These are phyloP conservation scores for Babesia divergens DNA, from an alignment of 169 alveolate genomes.

Conservation along the genomic window DNA sequence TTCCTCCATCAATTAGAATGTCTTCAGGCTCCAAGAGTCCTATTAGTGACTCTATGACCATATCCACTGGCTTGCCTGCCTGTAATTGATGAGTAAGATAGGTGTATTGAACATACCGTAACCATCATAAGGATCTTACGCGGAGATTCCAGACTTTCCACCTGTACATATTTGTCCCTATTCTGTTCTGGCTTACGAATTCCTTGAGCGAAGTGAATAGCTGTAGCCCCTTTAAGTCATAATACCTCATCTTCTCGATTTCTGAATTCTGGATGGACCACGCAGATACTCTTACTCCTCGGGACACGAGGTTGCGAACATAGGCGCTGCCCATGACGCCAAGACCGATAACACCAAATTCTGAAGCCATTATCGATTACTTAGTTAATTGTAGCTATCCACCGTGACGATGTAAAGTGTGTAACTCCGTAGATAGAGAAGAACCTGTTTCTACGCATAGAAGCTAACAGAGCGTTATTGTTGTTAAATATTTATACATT, in stretches of 20 bases:
- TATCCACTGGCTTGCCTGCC: conserved; percentile 64
- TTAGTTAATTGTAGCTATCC: too few relatives aligned
- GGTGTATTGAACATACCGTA: conserved; percentile 48
- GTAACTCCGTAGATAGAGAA: too few relatives aligned
- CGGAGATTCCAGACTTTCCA: conserved; percentile 67
- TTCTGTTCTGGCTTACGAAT: conserved; percentile 44
- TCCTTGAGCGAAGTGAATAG: conserved; percentile 39
- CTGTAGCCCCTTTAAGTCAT: background rate
- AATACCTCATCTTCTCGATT: conserved; percentile 15
- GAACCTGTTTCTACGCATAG: too few relatives aligned
- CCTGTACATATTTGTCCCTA: conserved; percentile 17
- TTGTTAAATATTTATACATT: too few relatives aligned
- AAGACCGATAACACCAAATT: conserved; percentile 79
- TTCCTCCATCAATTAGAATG: conserved; percentile 81
- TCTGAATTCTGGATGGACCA: conserved; percentile 46
- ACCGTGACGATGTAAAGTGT: too few relatives aligned
- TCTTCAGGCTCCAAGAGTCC: conserved; percentile 68
- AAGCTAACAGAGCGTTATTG: too few relatives aligned
- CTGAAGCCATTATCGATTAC: conserved; percentile 62
- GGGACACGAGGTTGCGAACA: conserved; percentile 72
- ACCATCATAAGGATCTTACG: conserved; percentile 75
- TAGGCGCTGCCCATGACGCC: conserved; percentile 85
- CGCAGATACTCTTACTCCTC: conserved; percentile 77
- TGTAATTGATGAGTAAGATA: background rate
- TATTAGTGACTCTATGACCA: conserved; percentile 22